These are phyloP conservation scores for Saitozyma podzolica DNA, from an alignment of 768 basidiomycete genomes.

Conservation along the genomic window DNA sequence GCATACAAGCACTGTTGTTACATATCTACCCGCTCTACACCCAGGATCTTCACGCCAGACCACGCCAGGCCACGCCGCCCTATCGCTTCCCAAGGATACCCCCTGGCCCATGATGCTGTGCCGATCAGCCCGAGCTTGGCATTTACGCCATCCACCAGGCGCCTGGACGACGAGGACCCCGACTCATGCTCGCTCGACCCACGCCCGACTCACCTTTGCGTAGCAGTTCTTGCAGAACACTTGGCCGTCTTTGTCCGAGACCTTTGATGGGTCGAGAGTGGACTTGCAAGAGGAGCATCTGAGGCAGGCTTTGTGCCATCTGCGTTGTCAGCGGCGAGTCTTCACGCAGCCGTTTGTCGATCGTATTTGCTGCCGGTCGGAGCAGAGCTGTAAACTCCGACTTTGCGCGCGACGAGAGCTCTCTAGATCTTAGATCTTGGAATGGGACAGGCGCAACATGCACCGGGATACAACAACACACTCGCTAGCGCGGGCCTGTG, in stretches of 20 bases:
- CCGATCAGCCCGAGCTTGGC: slow-evolving; percentile 5
- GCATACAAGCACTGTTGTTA: too few relatives aligned
- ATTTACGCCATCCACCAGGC: not conserved
- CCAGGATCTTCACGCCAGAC: too few relatives aligned
- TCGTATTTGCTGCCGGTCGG: too few relatives aligned
- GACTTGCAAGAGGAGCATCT: slow-evolving; percentile 35
- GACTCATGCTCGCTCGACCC: too few relatives aligned
- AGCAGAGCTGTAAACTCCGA: too few relatives aligned
- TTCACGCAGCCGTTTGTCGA: not conserved
- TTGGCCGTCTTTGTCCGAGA: slow-evolving; percentile 42
- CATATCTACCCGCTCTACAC: too few relatives aligned
- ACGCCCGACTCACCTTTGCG: slow-evolving; percentile 33
- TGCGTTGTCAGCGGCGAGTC: not conserved
- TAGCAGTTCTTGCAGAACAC: slow-evolving; percentile 47
- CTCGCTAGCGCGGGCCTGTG: not conserved
- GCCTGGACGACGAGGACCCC: not conserved
- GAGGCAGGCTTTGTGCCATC: slow-evolving; percentile 43
- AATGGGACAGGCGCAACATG: too few relatives aligned
- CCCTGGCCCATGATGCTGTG: slow-evolving; percentile 38
- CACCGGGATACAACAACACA: too few relatives aligned
- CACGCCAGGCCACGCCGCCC: not conserved
- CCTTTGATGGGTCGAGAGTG: slow-evolving; percentile 44
- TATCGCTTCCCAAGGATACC: slow-evolving; percentile 42
- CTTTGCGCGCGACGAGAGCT: too few relatives aligned
- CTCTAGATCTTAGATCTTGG: too few relatives aligned